phyloP scores from a whole-genome alignment of 495 filamentous ascomycete genomes.

The Baudoinia panamericana region DNA sequence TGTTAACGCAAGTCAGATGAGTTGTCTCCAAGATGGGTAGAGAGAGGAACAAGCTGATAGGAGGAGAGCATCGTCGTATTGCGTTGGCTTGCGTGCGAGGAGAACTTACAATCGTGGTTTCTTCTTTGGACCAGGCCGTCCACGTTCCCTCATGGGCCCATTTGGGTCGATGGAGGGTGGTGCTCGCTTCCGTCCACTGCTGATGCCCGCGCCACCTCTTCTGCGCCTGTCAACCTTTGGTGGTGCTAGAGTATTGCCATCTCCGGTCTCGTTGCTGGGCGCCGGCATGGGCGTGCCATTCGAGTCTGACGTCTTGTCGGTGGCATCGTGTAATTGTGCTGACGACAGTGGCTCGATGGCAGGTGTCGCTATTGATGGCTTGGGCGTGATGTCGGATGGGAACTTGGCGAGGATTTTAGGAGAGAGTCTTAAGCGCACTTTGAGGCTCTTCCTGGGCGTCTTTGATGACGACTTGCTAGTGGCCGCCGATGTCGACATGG shows the following conservation, averaged over 20 bases:
- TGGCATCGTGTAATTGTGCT: constrained; percentile 36
- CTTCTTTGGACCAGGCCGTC: constrained; percentile 92
- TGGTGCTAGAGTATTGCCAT: constrained; percentile 38
- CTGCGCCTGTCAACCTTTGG: constrained; percentile 50
- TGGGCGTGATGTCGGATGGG: constrained; percentile 15
- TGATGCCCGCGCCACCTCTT: constrained; percentile 41
- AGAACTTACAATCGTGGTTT: constrained; percentile 81
- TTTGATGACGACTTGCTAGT: constrained; percentile 12
- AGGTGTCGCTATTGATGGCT: constrained; percentile 32
- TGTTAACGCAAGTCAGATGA: constrained; percentile 8
- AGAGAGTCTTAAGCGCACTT: constrained; percentile 11
- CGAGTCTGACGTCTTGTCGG: constrained; percentile 39
- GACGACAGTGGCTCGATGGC: constrained; percentile 24
- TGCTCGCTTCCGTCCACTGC: constrained; percentile 47
- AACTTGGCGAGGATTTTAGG: constrained; percentile 11
- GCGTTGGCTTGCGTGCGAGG: no score
- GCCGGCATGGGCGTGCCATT: constrained; percentile 41
- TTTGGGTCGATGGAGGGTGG: constrained; percentile 27
- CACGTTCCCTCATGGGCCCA: constrained; percentile 31
- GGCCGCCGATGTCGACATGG: constrained; percentile 17
- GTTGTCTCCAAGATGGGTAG: neutral
- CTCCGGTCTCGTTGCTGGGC: constrained; percentile 32
- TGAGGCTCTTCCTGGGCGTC: constrained; percentile 15
- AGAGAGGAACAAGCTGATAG: neutral
- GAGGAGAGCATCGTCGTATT: no score